Evolutionary conservation across 352 stramenopile genomes (phyloP).

Genomic region (Phytophthora litchii): DNA sequence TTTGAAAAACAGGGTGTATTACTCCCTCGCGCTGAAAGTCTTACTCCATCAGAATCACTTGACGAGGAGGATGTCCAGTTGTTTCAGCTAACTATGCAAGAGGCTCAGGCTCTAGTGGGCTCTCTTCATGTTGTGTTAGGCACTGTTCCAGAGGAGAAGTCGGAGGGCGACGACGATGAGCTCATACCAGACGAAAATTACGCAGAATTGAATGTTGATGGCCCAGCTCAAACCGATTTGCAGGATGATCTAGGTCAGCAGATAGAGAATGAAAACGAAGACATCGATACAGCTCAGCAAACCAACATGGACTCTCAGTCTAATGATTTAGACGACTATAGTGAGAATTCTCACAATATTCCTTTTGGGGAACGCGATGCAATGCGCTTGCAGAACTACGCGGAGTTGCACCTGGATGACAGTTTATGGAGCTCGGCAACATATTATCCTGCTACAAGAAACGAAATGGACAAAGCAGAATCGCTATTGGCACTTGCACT

Average conservation of each 20-base stretch:
- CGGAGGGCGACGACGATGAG: slow-evolving; percentile 13
- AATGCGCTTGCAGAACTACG: slow-evolving; percentile 32
- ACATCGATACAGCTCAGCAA: slow-evolving; percentile 3
- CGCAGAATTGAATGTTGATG: slow-evolving; percentile 10
- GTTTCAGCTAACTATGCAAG: slow-evolving; percentile 36
- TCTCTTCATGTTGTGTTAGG: slow-evolving; percentile 37
- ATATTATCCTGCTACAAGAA: slow-evolving; percentile 32
- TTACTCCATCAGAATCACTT: slow-evolving; percentile 8
- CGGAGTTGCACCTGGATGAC: slow-evolving; percentile 38
- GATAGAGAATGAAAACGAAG: slow-evolving; percentile 3
- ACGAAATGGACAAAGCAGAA: slow-evolving; percentile 14
- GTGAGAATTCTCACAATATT: slow-evolving; percentile 10
- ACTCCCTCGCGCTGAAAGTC: slow-evolving; percentile 3
- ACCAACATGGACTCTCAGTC: not conserved
- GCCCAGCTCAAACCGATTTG: slow-evolving; percentile 9
- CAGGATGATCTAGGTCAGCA: slow-evolving; percentile 11
- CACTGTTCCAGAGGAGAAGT: slow-evolving; percentile 27
- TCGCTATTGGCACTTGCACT: slow-evolving; percentile 35
- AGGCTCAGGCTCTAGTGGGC: slow-evolving; percentile 32
- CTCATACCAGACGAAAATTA: slow-evolving; percentile 3
- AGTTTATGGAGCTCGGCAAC: slow-evolving; percentile 41
- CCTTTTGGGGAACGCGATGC: slow-evolving; percentile 30
- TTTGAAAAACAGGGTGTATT: slow-evolving; percentile 2
- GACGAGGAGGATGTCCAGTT: slow-evolving; percentile 28
- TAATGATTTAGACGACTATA: slow-evolving; percentile 1